These are phyloP conservation scores for Pyrus communis DNA, from an alignment of 306 rosid genomes.

Conservation along the genomic window DNA sequence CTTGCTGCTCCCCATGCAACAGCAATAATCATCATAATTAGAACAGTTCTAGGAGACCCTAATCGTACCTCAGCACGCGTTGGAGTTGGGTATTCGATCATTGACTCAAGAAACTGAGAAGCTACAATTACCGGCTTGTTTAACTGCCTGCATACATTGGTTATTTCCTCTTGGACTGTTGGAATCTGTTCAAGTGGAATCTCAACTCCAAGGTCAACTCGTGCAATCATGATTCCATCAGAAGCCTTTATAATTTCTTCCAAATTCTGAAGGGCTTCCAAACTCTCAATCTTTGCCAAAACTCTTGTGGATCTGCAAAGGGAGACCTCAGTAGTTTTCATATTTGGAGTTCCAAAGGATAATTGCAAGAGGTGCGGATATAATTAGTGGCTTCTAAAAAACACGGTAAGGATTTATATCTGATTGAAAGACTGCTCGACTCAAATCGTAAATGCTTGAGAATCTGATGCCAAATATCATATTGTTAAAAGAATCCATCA, in stretches of 20 bases:
- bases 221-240: conserved; percentile 89
- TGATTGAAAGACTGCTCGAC: not conserved
- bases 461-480: not conserved
- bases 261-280: conserved; percentile 66
- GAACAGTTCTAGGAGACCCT: not conserved
- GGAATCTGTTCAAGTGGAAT: conserved; percentile 90
- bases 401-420: not conserved
- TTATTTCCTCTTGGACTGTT: conserved; percentile 61
- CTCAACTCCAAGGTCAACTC: conserved; percentile 90
- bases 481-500: not conserved
- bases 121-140: conserved; percentile 92
- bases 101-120: conserved; percentile 90
- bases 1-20: not conserved
- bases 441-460: not conserved
- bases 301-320: conserved; percentile 54
- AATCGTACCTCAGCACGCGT: conserved; percentile 81
- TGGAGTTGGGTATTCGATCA: conserved; percentile 97
- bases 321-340: conserved; percentile 1
- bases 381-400: not conserved
- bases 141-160: conserved; percentile 55
- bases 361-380: not conserved
- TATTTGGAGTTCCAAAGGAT: not conserved
- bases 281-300: conserved; percentile 84
- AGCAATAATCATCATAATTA: not conserved
- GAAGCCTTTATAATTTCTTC: conserved; percentile 70